Base-by-base conservation (phyloP, 2,329 filamentous ascomycete genomes). In the Arthrobotrys sphaeroides region DNA sequence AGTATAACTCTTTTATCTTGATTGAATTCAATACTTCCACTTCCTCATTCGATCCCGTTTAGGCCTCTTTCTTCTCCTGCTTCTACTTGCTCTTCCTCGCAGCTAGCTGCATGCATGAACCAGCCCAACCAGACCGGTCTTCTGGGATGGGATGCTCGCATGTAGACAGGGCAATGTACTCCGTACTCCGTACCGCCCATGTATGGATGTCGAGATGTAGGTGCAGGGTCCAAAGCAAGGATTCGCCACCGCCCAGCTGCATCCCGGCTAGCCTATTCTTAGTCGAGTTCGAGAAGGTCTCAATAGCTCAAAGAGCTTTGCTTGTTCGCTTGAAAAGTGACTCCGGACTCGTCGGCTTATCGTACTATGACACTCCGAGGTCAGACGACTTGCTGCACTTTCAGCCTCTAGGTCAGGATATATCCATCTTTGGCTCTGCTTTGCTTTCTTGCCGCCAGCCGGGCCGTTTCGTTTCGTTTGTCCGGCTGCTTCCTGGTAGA, bases 321-420 rank as follows among this genome's bases (percentile, higher is more conserved):
- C n/a, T n/a, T n/a, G n/a, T n/a, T n/a, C n/a, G n/a, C n/a, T n/a
- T n/a, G n/a, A n/a, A n/a, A n/a, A n/a, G n/a, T n/a, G n/a, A n/a
- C n/a, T 18, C n/a, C 13, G n/a, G 16, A 12, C 45, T 31, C 12
- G 20, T 28, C 28, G 5, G 28, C 5, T 33, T 33, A 10, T 33
- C 28, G 28, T 5, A 5, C 10, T 16, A 40, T 40, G n/a, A 13
- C 12, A 16, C 10, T 43, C 9, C 24, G n/a, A 31, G 13, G 45
- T 51, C 45, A 51, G 45, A 51, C 45, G 45, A 51, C 49, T 53
- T 26, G n/a, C 26, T 53, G 49, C 49, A 36, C 28, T 53, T 53
- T 53, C 49, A 53, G 49, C 28, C 49, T 33, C 28, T 20, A 20
- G 40, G 28, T 5, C 28, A 33, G 5, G 28, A 33, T 5, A 33